Conservation (phyloP, 2,329 filamentous ascomycete genomes). For the Trichoderma citrinoviride region DNA sequence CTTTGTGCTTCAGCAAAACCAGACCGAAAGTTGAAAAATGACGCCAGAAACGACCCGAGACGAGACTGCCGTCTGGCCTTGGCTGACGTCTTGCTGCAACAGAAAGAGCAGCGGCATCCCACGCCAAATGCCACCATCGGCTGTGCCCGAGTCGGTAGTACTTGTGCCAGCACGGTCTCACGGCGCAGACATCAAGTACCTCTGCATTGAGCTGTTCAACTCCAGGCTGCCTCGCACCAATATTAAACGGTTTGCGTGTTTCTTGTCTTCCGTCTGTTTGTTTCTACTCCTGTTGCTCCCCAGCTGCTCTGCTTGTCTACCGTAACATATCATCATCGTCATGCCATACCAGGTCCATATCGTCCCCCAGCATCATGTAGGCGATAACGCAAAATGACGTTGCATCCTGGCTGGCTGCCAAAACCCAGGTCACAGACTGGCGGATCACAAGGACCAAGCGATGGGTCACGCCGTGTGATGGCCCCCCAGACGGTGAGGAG, state of each 20-base stretch:
- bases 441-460: conserved; percentile 14
- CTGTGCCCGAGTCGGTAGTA: too few species aligned
- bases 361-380: conserved; percentile 1
- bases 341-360: background rate
- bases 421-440: conserved; percentile 12
- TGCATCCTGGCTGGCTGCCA: background rate
- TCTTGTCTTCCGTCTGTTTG: background rate
- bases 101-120: background rate
- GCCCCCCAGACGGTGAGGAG: conserved; percentile 5
- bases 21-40: too few species aligned
- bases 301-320: background rate
- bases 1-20: too few species aligned
- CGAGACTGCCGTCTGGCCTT: background rate
- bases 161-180: too few species aligned
- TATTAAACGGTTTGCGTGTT: background rate
- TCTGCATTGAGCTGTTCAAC: background rate
- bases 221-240: background rate
- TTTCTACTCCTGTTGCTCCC: background rate
- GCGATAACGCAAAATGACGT: conserved; percentile 20
- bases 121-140: background rate
- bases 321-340: too few species aligned
- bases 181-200: too few species aligned
- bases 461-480: conserved; percentile 15
- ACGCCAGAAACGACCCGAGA: too few species aligned
- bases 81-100: conserved; percentile 2